Conservation (phyloP, 208 protist genomes). For the Leishmania tarentolae region DNA sequence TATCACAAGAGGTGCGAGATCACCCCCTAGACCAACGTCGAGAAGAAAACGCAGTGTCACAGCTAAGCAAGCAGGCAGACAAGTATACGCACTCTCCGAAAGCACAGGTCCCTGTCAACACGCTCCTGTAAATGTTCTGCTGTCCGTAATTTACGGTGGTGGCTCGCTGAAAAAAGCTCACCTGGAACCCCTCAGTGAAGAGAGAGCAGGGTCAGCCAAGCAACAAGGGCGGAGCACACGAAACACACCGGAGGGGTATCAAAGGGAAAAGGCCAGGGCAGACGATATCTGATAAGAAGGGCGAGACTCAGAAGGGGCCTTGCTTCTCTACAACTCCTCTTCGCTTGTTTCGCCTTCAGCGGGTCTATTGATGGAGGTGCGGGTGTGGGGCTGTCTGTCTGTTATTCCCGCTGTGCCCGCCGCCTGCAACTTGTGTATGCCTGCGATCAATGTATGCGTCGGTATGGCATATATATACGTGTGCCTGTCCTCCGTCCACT, state of each 20-base stretch:
- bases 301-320: neutral
- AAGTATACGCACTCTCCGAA: neutral
- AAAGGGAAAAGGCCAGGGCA: neutral
- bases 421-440: neutral
- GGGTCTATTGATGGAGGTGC: neutral
- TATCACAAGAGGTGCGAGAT: neutral
- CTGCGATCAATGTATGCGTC: neutral
- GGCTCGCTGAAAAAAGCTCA: neutral
- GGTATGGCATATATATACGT: neutral
- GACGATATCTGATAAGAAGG: neutral
- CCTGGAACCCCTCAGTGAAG: neutral
- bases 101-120: neutral
- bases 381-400: neutral
- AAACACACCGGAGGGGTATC: neutral
- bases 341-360: neutral
- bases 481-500: neutral
- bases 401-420: neutral
- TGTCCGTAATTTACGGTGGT: neutral
- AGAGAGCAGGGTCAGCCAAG: neutral
- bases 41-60: neutral
- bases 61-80: neutral
- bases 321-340: neutral
- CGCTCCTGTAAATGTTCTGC: neutral
- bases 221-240: neutral
- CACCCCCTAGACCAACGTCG: neutral